Conservation (phyloP, 306 rosid genomes). For the Trichosanthes cucumerina region DNA sequence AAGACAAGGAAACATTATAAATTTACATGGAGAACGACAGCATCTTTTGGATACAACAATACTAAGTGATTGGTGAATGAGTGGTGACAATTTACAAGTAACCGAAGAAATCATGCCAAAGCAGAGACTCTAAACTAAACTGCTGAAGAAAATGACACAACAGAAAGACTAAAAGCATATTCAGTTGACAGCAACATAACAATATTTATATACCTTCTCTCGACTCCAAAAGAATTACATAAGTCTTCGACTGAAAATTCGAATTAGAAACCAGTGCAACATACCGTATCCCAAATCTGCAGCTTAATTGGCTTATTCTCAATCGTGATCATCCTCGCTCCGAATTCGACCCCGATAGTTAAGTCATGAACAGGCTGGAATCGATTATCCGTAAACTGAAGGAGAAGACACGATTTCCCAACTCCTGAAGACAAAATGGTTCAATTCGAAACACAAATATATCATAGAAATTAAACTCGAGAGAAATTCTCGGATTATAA, state of each 20-base stretch:
- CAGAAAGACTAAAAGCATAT: background rate
- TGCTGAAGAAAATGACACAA: background rate
- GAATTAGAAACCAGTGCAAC: slow-evolving; percentile 14
- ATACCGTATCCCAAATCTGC: slow-evolving; percentile 99
- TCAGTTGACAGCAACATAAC: background rate
- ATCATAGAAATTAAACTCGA: background rate
- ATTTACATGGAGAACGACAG: background rate
- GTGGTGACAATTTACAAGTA: background rate
- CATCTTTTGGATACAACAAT: background rate
- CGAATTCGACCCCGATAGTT: slow-evolving; percentile 96
- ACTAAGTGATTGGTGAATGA: background rate
- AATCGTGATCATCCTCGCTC: slow-evolving; percentile 96
- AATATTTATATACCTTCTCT: background rate
- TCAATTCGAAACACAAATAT: background rate
- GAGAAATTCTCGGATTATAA: background rate
- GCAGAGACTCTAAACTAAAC: background rate
- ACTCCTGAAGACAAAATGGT: slow-evolving; percentile 39
- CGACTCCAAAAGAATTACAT: background rate
- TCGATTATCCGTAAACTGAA: slow-evolving; percentile 94
- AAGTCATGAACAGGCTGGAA: slow-evolving; percentile 98
- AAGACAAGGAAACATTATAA: background rate
- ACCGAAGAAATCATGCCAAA: background rate
- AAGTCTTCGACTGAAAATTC: background rate
- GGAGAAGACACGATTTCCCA: slow-evolving; percentile 96
- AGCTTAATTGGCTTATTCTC: slow-evolving; percentile 93